These are phyloP conservation scores for Pyronema domesticum DNA, from an alignment of 495 filamentous ascomycete genomes.

Conservation along the genomic window DNA sequence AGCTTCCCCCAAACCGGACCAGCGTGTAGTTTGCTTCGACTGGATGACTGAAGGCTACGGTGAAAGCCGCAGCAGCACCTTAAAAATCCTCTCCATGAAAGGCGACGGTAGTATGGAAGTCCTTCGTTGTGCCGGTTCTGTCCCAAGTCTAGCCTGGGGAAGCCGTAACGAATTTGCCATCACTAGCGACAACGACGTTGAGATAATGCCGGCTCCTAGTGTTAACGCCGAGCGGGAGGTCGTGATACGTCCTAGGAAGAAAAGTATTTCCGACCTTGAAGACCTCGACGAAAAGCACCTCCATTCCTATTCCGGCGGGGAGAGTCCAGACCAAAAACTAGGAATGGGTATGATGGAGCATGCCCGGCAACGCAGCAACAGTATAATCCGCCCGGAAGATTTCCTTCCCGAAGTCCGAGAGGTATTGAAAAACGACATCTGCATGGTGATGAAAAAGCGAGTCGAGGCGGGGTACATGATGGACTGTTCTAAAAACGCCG, in stretches of 20 bases:
- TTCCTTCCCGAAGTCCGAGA: conserved; percentile 20
- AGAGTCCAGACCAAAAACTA: conserved; percentile 3
- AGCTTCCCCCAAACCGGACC: conserved; percentile 30
- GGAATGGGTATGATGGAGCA: conserved; percentile 15
- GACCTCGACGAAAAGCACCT: neutral
- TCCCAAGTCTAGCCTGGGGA: conserved; percentile 15
- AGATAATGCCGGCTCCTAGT: conserved; percentile 11
- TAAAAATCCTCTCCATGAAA: conserved; percentile 6
- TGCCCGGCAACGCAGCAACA: conserved; percentile 4
- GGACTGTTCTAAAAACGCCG: conserved; percentile 1
- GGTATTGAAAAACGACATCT: conserved; percentile 19
- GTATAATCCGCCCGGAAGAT: conserved; percentile 15
- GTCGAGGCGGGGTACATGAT: conserved; percentile 4
- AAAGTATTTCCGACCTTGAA: conserved; percentile 1
- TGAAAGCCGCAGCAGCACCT: neutral
- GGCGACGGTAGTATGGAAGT: conserved; percentile 17
- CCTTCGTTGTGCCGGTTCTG: conserved; percentile 10
- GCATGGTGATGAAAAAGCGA: conserved; percentile 1
- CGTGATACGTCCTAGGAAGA: neutral
- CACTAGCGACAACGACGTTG: conserved; percentile 17
- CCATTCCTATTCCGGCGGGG: neutral
- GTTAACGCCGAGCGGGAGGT: neutral
- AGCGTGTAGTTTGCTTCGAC: conserved; percentile 70
- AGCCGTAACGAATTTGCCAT: conserved; percentile 18
- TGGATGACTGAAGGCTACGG: conserved; percentile 46